phyloP scores from a whole-genome alignment of 805 yeast genomes.

The Candida bentonensis region DNA sequence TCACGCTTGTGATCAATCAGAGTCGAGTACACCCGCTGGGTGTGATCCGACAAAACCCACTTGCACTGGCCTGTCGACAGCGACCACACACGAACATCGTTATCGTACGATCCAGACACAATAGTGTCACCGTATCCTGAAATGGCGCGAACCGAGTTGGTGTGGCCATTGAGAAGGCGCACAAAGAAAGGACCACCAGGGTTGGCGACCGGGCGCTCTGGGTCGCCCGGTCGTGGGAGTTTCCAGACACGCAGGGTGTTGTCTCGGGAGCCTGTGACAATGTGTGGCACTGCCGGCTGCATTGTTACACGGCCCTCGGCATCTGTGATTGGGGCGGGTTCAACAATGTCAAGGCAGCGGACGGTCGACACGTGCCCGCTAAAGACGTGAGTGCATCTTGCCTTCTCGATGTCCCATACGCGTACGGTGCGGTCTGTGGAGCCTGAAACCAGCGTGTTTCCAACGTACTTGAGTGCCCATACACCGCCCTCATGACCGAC shows the following conservation, averaged over 20 bases:
- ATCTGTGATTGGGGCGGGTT: constrained; percentile 38
- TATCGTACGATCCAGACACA: constrained; percentile 84
- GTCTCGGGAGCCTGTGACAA: constrained; percentile 85
- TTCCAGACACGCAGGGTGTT: constrained; percentile 73
- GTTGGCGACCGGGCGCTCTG: constrained; percentile 25
- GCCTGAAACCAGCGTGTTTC: constrained; percentile 73
- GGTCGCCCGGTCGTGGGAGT: constrained; percentile 35
- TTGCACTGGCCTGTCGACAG: constrained; percentile 58
- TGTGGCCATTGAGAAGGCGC: constrained; percentile 59
- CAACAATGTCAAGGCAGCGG: constrained; percentile 73
- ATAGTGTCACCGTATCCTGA: constrained; percentile 74
- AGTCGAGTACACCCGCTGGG: constrained; percentile 79
- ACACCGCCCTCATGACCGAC: constrained; percentile 96
- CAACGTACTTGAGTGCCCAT: constrained; percentile 88
- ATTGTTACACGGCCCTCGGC: constrained; percentile 43
- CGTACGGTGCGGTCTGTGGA: constrained; percentile 90
- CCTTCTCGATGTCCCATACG: constrained; percentile 80
- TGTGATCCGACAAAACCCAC: constrained; percentile 52
- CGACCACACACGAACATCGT: constrained; percentile 87
- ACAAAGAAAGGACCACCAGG: constrained; percentile 39
- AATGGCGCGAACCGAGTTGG: constrained; percentile 72
- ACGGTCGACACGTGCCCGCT: constrained; percentile 89
- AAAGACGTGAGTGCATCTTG: constrained; percentile 81
- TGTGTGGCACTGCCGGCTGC: constrained; percentile 50
- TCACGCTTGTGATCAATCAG: constrained; percentile 62